phyloP scores from a whole-genome alignment of 208 protist genomes.

The Acanthamoeba triangularis region DNA sequence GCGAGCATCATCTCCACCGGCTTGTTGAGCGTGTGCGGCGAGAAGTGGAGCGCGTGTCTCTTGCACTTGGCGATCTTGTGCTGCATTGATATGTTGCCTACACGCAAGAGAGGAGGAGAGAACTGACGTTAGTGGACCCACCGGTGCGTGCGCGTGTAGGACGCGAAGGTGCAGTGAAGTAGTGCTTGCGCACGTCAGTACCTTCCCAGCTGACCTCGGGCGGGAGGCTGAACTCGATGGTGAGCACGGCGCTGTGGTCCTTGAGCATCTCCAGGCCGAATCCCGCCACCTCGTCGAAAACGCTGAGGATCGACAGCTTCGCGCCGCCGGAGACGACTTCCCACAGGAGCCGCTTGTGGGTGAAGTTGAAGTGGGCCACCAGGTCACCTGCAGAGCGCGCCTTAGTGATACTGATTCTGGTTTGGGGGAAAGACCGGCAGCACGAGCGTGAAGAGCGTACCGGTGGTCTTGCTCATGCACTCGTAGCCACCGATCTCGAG shows the following conservation, averaged over 20 bases:
- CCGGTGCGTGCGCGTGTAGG: too few relatives aligned
- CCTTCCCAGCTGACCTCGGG: slow-evolving; percentile 18
- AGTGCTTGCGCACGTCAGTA: not conserved
- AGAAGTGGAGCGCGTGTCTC: slow-evolving; percentile 60
- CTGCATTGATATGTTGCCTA: not conserved
- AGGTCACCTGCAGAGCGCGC: slow-evolving; percentile 20
- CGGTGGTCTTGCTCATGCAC: not conserved
- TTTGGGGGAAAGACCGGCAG: not conserved
- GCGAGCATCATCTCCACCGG: slow-evolving; percentile 44
- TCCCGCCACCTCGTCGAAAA: slow-evolving; percentile 36
- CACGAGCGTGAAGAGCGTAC: not conserved
- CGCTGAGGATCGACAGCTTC: not conserved
- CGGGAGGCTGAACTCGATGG: slow-evolving; percentile 69
- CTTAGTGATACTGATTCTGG: not conserved
- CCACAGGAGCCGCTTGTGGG: slow-evolving; percentile 13
- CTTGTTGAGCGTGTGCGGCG: slow-evolving; percentile 30
- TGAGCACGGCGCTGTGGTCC: slow-evolving; percentile 33
- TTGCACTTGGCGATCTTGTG: slow-evolving; percentile 67
- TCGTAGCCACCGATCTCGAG: slow-evolving; percentile 63
- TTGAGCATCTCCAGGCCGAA: slow-evolving; percentile 53
- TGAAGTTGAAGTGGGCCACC: slow-evolving; percentile 57
- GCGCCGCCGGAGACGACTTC: not conserved
- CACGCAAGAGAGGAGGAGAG: not conserved
- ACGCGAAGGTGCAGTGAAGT: too few relatives aligned
- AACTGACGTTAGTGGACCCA: not conserved